A percentile compares a stretch with the other conserved stretches of the same genome.
These are phyloP conservation scores for Endothia cerciana DNA, from an alignment of 2,329 filamentous ascomycete species.

Conservation along the genomic window DNA sequence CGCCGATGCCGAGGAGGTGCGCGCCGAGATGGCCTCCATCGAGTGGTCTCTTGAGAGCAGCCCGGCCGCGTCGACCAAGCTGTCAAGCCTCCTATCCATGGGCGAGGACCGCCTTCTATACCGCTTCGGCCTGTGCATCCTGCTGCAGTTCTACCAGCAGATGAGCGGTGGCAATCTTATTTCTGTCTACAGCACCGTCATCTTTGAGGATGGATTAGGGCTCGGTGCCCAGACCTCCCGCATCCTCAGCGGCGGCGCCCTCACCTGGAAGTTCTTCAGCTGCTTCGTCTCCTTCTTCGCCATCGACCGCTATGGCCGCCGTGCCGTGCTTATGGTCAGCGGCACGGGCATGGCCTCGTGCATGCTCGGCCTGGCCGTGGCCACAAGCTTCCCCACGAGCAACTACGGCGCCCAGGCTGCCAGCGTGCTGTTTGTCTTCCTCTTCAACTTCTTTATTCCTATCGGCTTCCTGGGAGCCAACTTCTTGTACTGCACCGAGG, in stretches of 20 bases:
- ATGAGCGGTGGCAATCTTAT: constrained; percentile 53
- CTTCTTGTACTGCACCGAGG: constrained; percentile 63
- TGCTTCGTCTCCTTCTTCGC: constrained; percentile 53
- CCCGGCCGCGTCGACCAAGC: constrained; percentile 37
- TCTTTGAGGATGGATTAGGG: constrained; percentile 46
- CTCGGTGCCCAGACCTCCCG: constrained; percentile 42
- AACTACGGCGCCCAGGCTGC: constrained; percentile 53
- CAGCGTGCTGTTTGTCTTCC: constrained; percentile 59
- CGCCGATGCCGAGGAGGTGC: constrained; percentile 23
- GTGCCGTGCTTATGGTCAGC: constrained; percentile 55
- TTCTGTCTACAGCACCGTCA: constrained; percentile 48
- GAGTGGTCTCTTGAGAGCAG: constrained; percentile 37
- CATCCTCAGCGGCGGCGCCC: constrained; percentile 49
- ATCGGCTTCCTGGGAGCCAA: constrained; percentile 63
- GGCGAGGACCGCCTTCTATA: constrained; percentile 54
- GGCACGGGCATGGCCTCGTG: constrained; percentile 57
- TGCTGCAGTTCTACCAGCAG: constrained; percentile 54
- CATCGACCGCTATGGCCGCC: constrained; percentile 55
- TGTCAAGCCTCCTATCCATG: constrained; percentile 51
- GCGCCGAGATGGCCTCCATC: constrained; percentile 24
- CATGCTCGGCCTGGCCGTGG: constrained; percentile 57
- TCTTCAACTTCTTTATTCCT: constrained; percentile 64
- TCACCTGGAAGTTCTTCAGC: constrained; percentile 60
- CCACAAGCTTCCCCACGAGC: constrained; percentile 51
- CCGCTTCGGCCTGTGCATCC: constrained; percentile 53